Conservation (phyloP, 179 eudicot species). For the Corrigiola litoralis region DNA sequence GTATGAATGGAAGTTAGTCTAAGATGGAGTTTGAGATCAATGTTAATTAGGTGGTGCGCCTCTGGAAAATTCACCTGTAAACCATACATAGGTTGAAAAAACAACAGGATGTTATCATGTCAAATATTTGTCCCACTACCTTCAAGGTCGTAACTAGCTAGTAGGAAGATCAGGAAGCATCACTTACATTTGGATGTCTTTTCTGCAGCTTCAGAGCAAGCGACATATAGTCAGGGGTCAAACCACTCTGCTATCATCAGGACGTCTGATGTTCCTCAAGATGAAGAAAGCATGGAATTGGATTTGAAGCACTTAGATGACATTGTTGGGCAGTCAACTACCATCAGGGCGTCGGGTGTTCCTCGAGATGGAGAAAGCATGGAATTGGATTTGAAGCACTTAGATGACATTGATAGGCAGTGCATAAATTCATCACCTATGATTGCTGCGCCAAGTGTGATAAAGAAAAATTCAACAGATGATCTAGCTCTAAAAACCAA, state of each 20-base stretch:
- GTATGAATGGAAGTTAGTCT: too few species aligned
- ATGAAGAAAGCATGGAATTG: slow-evolving; percentile 23
- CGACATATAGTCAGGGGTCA: slow-evolving; percentile 37
- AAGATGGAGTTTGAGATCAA: too few species aligned
- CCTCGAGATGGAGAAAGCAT: slow-evolving; percentile 29
- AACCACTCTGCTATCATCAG: slow-evolving; percentile 22
- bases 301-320: slow-evolving; percentile 24
- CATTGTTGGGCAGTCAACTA: slow-evolving; percentile 11
- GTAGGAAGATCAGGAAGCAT: background rate
- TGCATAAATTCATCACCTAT: slow-evolving; percentile 19
- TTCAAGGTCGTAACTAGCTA: background rate
- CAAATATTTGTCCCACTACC: background rate
- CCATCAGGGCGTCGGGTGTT: slow-evolving; percentile 23
- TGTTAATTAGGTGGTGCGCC: too few species aligned
- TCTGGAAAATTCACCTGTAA: too few species aligned
- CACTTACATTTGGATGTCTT: slow-evolving; percentile 12
- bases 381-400: slow-evolving; percentile 21
- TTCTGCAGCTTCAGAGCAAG: slow-evolving; percentile 48
- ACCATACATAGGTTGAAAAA: too few species aligned
- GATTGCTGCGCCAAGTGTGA: slow-evolving; percentile 19
- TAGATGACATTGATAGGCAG: slow-evolving; percentile 16
- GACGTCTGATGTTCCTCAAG: slow-evolving; percentile 28
- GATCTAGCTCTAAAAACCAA: slow-evolving; percentile 22
- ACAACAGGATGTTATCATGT: too few species aligned
- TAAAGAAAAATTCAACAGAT: slow-evolving; percentile 2